Base-by-base conservation (phyloP, 2,329 filamentous ascomycete species). In the Botrytis byssoidea region DNA sequence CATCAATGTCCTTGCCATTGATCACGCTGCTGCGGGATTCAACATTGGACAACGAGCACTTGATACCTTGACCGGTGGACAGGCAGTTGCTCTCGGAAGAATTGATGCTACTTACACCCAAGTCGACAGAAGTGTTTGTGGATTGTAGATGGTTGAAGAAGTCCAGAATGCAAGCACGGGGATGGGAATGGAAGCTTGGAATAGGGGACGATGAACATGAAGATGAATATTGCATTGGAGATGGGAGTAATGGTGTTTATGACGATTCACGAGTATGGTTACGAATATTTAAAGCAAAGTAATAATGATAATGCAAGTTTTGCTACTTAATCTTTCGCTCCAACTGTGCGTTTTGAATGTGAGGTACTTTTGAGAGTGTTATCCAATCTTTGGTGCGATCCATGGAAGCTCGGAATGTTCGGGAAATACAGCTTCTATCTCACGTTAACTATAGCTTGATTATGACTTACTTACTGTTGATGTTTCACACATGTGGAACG, bases 1-100 rank as follows among this genome's bases (percentile, higher is more conserved):
- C 72, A 84, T 90, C 83, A 85, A 86, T 80, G 82, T 91, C 60
- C 82, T 89, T 14, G 88, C 86, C 74, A 83, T 91, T 73, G 89
- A 91, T 81, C 84, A 85, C 76, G 82, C 86, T 42, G 82, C 35
- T 22, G 74, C 74, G 6, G 86, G 86, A 60, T 87, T 88, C 83
- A 90, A 89, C 82, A 85, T 91, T 75, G 88, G 83, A n/a, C 81
- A 88, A 73, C 79, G 77, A 51, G 89, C 88, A 72, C 83, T 91
- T 85, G 84, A 90, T 80, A 81, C 79, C 32, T 83, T 91, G 70
- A 90, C 88, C 18, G 84, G 84, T 78, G 84, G 84, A 44, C 85
- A 86, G 77, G 88, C 84, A 22, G 81, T 81, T 18, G 76, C 81
- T 66, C 81, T 89, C 55, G 89, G 89, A 70, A 83, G 85, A 32